Percentiles rank a stretch among this genome's conserved stretches.
These are phyloP conservation scores for Xylariales sp. DNA, from an alignment of 2,329 filamentous ascomycete genomes.

Conservation along the genomic window DNA sequence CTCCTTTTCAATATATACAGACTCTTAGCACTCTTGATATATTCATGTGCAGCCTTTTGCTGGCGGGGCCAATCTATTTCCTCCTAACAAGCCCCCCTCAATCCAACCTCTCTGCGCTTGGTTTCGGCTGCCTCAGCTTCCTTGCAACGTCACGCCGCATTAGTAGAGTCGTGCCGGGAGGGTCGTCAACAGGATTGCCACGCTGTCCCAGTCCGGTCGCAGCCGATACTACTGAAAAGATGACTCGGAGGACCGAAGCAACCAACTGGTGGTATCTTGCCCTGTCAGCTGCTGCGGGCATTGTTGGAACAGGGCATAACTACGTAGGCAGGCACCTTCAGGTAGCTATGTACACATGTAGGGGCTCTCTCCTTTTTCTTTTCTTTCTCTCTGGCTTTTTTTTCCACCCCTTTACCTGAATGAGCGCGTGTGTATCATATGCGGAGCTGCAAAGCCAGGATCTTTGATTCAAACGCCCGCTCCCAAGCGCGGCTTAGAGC, in stretches of 20 bases:
- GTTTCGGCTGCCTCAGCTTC: conserved; percentile 8
- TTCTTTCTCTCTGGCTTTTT: no score
- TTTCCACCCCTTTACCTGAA: conserved; percentile 14
- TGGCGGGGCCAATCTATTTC: no score
- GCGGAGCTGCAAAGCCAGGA: no score
- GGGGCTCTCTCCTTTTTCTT: no score
- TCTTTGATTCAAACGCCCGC: no score
- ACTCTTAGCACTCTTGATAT: no score
- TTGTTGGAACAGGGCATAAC: conserved; percentile 7
- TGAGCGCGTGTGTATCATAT: conserved; percentile 15
- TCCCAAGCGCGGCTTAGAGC: conserved; percentile 9
- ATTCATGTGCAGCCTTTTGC: no score
- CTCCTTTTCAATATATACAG: no score
- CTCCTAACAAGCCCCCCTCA: conserved; percentile 5
- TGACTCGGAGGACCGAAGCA: not conserved
- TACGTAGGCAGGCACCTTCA: no score
- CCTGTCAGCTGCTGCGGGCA: conserved; percentile 22
- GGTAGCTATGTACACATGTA: no score
- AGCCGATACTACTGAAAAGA: conserved; percentile 10
- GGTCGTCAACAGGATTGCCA: conserved; percentile 9
- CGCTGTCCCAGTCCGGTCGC: no score
- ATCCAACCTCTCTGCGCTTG: conserved; percentile 6
- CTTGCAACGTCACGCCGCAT: conserved; percentile 20
- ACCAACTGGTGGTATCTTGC: conserved; percentile 3
- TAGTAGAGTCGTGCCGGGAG: not conserved